These are phyloP conservation scores for Solanum sitiens DNA, from an alignment of 257 asterid genomes.

Conservation along the genomic window DNA sequence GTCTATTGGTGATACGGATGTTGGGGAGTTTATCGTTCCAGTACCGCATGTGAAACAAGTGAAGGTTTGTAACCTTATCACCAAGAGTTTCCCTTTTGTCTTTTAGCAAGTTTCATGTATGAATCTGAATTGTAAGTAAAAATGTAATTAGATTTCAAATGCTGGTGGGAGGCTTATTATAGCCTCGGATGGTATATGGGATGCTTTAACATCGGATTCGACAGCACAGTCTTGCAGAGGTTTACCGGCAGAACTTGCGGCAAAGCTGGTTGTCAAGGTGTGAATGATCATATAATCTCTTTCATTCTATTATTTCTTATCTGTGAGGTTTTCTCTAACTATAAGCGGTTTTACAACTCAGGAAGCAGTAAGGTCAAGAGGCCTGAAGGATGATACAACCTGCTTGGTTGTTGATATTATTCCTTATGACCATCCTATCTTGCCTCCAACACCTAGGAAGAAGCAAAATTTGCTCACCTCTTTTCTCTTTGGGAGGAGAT, in stretches of 20 bases:
- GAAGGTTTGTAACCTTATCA: conserved; percentile 46
- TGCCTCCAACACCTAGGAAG: conserved; percentile 61
- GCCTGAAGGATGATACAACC: conserved; percentile 98
- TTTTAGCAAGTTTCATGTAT: neutral
- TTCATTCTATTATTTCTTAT: neutral
- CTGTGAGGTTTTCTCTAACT: neutral
- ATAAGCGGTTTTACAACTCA: conserved; percentile 21
- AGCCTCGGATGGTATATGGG: conserved; percentile 99
- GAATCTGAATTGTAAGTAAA: neutral
- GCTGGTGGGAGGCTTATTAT: conserved; percentile 98
- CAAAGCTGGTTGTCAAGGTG: conserved; percentile 96
- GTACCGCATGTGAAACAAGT: conserved; percentile 99
- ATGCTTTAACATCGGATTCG: conserved; percentile 71
- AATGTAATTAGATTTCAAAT: conserved; percentile 56
- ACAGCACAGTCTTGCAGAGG: conserved; percentile 97
- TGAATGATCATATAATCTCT: neutral
- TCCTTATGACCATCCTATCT: conserved; percentile 74
- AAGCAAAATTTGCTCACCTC: conserved; percentile 63
- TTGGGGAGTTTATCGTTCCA: conserved; percentile 93
- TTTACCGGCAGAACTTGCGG: conserved; percentile 94
- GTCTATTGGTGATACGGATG: conserved; percentile 96
- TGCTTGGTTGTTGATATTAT: conserved; percentile 99
- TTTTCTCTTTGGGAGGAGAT: conserved; percentile 52
- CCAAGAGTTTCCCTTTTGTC: neutral
- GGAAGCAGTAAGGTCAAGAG: conserved; percentile 98